Evolutionary conservation across 2,329 filamentous ascomycete species (phyloP).

Genomic region (Fusarium globosum): DNA sequence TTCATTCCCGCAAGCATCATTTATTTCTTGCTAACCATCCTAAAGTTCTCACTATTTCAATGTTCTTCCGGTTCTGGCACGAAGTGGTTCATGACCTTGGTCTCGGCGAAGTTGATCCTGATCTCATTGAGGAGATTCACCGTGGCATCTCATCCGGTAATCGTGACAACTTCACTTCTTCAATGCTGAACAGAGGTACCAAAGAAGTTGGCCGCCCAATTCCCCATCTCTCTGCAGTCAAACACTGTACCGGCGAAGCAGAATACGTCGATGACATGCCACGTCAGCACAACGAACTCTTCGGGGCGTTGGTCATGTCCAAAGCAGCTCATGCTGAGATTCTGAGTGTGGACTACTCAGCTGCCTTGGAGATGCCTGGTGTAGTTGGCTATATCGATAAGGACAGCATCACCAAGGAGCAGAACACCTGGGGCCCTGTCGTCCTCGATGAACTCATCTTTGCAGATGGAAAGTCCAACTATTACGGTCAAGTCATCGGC

Average conservation of each 20-base stretch:
- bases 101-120: not conserved
- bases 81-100: not conserved
- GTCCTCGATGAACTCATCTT: not conserved
- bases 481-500: not conserved
- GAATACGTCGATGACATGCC: not conserved
- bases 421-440: not conserved
- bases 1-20: fast-evolving
- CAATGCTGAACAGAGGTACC: not conserved
- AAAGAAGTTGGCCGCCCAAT: not conserved
- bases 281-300: not conserved
- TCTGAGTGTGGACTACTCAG: not conserved
- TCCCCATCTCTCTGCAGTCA: not conserved
- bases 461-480: not conserved
- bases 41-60: not conserved
- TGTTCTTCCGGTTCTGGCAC: conserved; percentile 11
- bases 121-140: not conserved
- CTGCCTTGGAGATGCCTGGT: not conserved
- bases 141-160: not conserved
- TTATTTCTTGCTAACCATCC: fast-evolving
- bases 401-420: not conserved
- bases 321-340: not conserved
- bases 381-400: not conserved
- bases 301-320: not conserved
- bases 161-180: not conserved
- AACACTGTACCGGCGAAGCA: not conserved